A percentile compares a stretch with the other conserved stretches of the same genome.
Conservation (phyloP, 495 filamentous ascomycete species). For the Mycothermus thermophilus region DNA sequence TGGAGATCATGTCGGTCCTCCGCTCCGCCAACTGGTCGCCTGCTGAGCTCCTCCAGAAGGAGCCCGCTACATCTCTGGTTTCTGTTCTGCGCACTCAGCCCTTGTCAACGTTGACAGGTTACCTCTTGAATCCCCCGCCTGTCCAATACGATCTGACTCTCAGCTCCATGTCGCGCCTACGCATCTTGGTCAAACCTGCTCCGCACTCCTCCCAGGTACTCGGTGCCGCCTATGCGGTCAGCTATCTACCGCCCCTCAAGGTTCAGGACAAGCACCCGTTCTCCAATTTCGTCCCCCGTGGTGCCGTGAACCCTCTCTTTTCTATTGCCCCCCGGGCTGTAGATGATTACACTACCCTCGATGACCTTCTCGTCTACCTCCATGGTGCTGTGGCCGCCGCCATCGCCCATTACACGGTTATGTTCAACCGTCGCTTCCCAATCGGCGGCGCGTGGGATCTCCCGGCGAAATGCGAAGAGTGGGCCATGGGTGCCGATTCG, state of each 20-base stretch:
- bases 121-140: slow-evolving; percentile 13
- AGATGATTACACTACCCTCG: slow-evolving; percentile 11
- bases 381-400: slow-evolving; percentile 14
- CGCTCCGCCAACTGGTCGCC: too few species aligned
- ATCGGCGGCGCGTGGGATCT: too few species aligned
- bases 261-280: too few species aligned
- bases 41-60: too few species aligned
- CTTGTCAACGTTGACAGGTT: slow-evolving; percentile 8
- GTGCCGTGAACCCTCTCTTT: slow-evolving; percentile 10
- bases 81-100: too few species aligned
- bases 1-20: slow-evolving; percentile 8
- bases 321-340: neutral
- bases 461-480: too few species aligned
- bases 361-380: slow-evolving; percentile 13
- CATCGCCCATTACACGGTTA: slow-evolving; percentile 6
- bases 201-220: too few species aligned
- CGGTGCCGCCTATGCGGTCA: slow-evolving; percentile 21
- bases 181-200: slow-evolving; percentile 17
- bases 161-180: slow-evolving; percentile 21
- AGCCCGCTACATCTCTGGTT: too few species aligned
- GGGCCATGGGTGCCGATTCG: slow-evolving; percentile 4
- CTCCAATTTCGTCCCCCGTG: too few species aligned
- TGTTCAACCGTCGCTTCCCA: too few species aligned
- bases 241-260: slow-evolving; percentile 13
- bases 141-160: slow-evolving; percentile 28